Evolutionary conservation across 495 filamentous ascomycete genomes (phyloP).

Genomic region (Aspergillus indologenus): DNA sequence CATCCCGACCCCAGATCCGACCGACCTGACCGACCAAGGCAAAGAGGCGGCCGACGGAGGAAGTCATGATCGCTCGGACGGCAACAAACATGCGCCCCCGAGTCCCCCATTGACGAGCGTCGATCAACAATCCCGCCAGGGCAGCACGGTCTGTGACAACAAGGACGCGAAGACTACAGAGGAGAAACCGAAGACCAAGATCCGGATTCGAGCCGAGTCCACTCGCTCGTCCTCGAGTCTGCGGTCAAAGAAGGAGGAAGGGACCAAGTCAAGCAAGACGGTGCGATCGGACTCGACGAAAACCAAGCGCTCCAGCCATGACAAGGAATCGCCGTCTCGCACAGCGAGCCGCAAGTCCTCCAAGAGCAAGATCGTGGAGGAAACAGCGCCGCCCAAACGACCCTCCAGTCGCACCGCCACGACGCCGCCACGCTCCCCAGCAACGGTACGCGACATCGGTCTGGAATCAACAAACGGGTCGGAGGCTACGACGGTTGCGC

Average conservation of each 20-base stretch:
- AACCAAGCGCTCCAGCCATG: conserved; percentile 29
- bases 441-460: conserved; percentile 37
- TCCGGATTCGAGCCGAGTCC: conserved; percentile 41
- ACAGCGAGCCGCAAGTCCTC: conserved; percentile 34
- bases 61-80: conserved; percentile 26
- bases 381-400: conserved; percentile 33
- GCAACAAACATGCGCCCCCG: conserved; percentile 47
- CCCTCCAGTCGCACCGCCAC: conserved; percentile 31
- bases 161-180: conserved; percentile 39
- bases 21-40: conserved; percentile 62
- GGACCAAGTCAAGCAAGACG: conserved; percentile 38
- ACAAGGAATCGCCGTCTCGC: conserved; percentile 33
- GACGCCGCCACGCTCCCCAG: conserved; percentile 35
- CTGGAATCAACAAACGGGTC: conserved; percentile 54
- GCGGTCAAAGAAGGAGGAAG: conserved; percentile 38
- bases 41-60: conserved; percentile 30
- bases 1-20: conserved; percentile 75
- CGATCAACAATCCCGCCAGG: conserved; percentile 48
- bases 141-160: conserved; percentile 34
- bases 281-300: conserved; percentile 43
- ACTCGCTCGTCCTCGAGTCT: conserved; percentile 44
- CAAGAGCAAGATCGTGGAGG: conserved; percentile 33
- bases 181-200: conserved; percentile 39
- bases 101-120: conserved; percentile 61
- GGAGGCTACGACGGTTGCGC: conserved; percentile 59